Percentiles rank a stretch among this genome's conserved stretches.
Evolutionary conservation across 257 asterid genomes (phyloP).

Genomic region (Solanum habrochaites): DNA sequence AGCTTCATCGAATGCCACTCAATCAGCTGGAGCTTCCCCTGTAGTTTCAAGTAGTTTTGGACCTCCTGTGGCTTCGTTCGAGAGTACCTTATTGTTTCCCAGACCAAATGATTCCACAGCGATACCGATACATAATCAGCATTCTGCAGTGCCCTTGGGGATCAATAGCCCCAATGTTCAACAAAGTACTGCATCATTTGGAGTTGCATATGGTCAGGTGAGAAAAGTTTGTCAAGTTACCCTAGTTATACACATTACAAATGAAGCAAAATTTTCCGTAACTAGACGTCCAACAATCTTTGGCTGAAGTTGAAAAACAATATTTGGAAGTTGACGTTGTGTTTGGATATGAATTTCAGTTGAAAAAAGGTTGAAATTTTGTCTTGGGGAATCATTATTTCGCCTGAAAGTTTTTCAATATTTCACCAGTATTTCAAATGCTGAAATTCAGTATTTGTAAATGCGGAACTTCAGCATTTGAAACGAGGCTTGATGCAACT

Average conservation of each 20-base stretch:
- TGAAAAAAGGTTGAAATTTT: background rate
- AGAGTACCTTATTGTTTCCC: slow-evolving; percentile 3
- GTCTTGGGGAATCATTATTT: background rate
- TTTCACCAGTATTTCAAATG: background rate
- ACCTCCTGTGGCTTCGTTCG: slow-evolving; percentile 4
- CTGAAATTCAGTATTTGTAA: background rate
- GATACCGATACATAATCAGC: background rate
- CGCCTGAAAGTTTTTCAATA: background rate
- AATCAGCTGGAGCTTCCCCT: slow-evolving; percentile 4
- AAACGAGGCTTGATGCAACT: background rate
- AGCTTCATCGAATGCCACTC: slow-evolving; percentile 1
- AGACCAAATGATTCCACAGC: background rate
- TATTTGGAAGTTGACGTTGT: background rate
- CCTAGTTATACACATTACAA: background rate
- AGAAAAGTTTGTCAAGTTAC: background rate
- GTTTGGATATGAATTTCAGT: background rate
- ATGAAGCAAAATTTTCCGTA: background rate
- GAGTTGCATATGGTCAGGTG: slow-evolving; percentile 24
- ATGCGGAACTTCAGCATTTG: background rate
- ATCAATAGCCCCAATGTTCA: slow-evolving; percentile 4
- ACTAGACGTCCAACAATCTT: background rate
- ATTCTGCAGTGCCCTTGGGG: background rate
- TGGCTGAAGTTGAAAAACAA: background rate
- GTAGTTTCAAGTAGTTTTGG: slow-evolving; percentile 5
- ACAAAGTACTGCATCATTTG: slow-evolving; percentile 17